These are phyloP conservation scores for Phaffia rhodozyma DNA, from an alignment of 1,284 basidiomycete species.

Conservation along the genomic window DNA sequence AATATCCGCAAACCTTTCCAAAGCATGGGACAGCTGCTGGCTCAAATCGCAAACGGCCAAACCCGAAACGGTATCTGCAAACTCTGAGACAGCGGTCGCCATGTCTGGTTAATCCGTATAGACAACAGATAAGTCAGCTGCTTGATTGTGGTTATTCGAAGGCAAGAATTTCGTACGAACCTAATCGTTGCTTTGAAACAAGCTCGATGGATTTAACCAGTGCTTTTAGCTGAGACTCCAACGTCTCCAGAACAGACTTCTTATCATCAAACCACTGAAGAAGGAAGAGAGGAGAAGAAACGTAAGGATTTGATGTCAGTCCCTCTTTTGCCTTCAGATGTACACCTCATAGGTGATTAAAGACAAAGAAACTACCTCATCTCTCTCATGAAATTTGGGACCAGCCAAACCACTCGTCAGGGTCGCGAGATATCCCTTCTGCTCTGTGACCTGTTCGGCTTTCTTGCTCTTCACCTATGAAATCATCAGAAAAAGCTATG, in stretches of 20 bases:
- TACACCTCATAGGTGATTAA: too few species aligned
- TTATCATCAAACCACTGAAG: constrained; percentile 82
- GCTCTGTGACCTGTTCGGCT: constrained; percentile 57
- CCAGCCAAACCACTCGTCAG: constrained; percentile 66
- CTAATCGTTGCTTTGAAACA: constrained; percentile 65
- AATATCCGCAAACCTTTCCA: constrained; percentile 59
- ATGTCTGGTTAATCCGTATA: constrained; percentile 43
- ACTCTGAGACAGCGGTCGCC: constrained; percentile 54
- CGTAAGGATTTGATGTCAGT: not conserved
- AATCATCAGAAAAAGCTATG: not conserved
- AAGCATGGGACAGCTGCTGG: constrained; percentile 52
- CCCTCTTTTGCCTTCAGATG: too few species aligned
- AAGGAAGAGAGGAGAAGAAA: constrained; percentile 9
- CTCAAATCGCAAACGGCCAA: constrained; percentile 65
- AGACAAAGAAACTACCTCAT: constrained; percentile 50
- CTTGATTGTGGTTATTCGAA: constrained; percentile 22
- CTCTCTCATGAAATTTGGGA: constrained; percentile 78
- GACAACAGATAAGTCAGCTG: not conserved
- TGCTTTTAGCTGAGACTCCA: constrained; percentile 77
- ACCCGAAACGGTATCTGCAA: constrained; percentile 52
- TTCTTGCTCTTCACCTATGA: constrained; percentile 73
- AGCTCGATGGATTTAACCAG: constrained; percentile 73
- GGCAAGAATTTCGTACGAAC: constrained; percentile 38
- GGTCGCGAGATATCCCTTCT: constrained; percentile 56
- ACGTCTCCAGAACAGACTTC: constrained; percentile 69